These are phyloP conservation scores for Cryptosporidium muris DNA, from an alignment of 169 alveolate species.

Conservation along the genomic window DNA sequence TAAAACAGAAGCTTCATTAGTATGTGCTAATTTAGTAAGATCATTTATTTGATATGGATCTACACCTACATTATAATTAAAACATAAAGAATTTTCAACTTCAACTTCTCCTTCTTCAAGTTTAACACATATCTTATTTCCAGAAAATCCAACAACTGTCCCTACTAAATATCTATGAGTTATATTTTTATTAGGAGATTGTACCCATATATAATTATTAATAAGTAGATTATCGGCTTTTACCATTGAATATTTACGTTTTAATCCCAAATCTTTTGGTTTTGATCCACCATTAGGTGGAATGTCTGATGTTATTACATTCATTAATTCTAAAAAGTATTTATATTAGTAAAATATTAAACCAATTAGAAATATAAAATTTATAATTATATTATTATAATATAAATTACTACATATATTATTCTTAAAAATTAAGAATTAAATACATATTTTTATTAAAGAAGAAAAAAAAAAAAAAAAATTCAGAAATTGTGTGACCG, in stretches of 20 bases:
- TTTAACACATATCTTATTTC: constrained; percentile 20
- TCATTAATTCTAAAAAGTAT: too few species aligned
- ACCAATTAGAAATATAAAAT: too few species aligned
- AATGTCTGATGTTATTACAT: too few species aligned
- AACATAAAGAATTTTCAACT: constrained; percentile 50
- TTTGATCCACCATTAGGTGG: too few species aligned
- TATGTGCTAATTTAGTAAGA: constrained; percentile 85
- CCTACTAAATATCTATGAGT: constrained; percentile 41
- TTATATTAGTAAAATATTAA: too few species aligned
- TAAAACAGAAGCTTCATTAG: constrained; percentile 92
- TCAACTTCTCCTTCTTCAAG: constrained; percentile 58
- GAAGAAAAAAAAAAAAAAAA: too few species aligned
- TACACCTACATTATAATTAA: constrained; percentile 63
- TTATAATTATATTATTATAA: too few species aligned
- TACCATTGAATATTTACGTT: constrained; percentile 55
- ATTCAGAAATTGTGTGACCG: too few species aligned
- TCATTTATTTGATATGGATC: constrained; percentile 76
- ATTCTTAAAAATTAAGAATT: too few species aligned
- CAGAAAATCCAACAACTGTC: constrained; percentile 18
- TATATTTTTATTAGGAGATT: constrained; percentile 40
- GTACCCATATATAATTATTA: constrained; percentile 61
- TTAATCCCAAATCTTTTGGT: constrained; percentile 28
- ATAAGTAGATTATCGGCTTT: constrained; percentile 18
- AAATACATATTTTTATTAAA: too few species aligned
- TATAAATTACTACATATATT: too few species aligned